Percentiles rank a stretch among this genome's conserved stretches.
Conservation (phyloP, 495 filamentous ascomycete species). For the Hypoxylon crocopeplum region DNA sequence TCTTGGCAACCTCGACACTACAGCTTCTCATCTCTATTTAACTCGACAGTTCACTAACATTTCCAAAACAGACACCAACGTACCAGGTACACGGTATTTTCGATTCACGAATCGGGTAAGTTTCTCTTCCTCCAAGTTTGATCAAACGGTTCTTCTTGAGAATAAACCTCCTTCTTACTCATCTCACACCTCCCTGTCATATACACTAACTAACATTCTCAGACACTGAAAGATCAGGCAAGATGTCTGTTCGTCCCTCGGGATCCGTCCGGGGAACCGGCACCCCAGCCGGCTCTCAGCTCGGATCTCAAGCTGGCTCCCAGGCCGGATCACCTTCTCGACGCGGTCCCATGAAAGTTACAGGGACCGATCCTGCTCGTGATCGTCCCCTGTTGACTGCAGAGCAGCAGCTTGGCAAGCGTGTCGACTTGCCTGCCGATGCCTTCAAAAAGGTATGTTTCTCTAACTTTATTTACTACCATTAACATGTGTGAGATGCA, state of each 20-base stretch:
- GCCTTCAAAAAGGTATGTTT: slow-evolving; percentile 45
- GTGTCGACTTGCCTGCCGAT: slow-evolving; percentile 53
- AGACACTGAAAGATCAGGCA: slow-evolving; percentile 6
- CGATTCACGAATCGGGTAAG: too few relatives aligned
- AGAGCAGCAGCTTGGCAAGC: slow-evolving; percentile 42
- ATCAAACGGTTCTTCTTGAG: neutral
- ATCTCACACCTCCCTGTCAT: neutral
- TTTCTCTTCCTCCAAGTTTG: neutral
- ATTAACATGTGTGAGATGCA: neutral
- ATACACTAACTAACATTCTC: neutral
- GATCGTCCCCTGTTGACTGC: slow-evolving; percentile 16
- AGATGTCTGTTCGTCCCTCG: slow-evolving; percentile 25
- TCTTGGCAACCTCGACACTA: too few relatives aligned
- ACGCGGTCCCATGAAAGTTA: slow-evolving; percentile 14
- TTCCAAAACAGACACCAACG: too few relatives aligned
- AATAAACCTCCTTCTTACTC: neutral
- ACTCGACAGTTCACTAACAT: too few relatives aligned
- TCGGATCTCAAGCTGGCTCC: slow-evolving; percentile 26
- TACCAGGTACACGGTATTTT: too few relatives aligned
- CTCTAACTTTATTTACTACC: neutral
- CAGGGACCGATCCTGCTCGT: slow-evolving; percentile 43
- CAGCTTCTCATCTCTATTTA: too few relatives aligned
- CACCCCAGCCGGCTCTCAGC: neutral
- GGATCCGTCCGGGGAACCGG: slow-evolving; percentile 5
- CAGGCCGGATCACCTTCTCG: slow-evolving; percentile 9